Base-by-base conservation (phyloP, 176 grass and related monocot genomes). In the Aechmea fasciata region DNA sequence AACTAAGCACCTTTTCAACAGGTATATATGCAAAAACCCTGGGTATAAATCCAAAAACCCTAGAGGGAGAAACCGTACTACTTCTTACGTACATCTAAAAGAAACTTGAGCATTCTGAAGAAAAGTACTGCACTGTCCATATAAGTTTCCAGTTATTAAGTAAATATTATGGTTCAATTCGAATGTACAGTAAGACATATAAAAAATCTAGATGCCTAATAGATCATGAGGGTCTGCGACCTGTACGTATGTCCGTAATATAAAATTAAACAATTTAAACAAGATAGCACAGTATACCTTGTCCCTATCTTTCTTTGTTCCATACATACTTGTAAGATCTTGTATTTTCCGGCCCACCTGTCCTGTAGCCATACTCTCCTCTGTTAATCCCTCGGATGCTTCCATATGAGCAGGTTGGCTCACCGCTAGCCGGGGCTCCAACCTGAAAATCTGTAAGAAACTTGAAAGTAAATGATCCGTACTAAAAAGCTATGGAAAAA, bases 361-460 rank as follows among this genome's bases (percentile, higher is more conserved):
- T 77, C 47, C 73, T 54, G 64, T 65, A 59, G 66, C 75, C 15
- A 84, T 67, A 76, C 74, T 79, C 6, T 68, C 82, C 68, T 84
- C 81, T 50, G 79, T 72, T 77, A 80, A 64, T 33, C 54, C 71
- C 18, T 71, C 84, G 52, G 87, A 99, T 33, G 50, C 81, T 50
- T 89, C 85, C 7, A 73, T 72, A 51, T 89, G 75, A 0, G 63
- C 62, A 9, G 73, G 79, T 70, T 75, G 70, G 23, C 82, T 79
- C 65, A 47, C 65, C 57, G 50, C 63, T 28, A 88, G 48, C 50
- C 84, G 72, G 48, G 89, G 94, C 65, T 99, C 84, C 29, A 99
- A 72, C 82, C 94, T 99, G 13, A 99, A 67, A 76, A 99, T 85
- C 94, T 99, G 81, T 64, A 77, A 64, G 0, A 55, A 0, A 83